Evolutionary conservation across 805 yeast species (phyloP).

Genomic region (Saturnispora gosingensis): DNA sequence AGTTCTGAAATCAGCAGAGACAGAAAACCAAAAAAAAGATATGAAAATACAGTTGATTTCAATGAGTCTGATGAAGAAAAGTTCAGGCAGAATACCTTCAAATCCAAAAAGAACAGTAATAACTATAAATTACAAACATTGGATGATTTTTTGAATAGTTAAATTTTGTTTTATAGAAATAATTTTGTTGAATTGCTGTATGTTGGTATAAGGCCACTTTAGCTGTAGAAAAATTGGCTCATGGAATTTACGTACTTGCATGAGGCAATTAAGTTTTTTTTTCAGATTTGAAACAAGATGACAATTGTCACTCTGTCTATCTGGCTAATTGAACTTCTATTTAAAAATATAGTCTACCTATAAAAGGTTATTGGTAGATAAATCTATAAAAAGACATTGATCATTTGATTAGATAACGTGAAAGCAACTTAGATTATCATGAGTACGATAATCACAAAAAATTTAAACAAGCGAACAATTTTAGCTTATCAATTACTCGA

Average conservation of each 20-base stretch:
- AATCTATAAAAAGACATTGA: background rate
- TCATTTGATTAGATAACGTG: background rate
- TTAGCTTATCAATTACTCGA: background rate
- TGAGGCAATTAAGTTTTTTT: no score
- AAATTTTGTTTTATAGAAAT: background rate
- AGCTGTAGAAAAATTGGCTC: background rate
- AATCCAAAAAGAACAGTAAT: slow-evolving; percentile 1
- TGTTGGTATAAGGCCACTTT: no score
- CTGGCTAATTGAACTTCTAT: background rate
- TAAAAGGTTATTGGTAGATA: no score
- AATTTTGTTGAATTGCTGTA: background rate
- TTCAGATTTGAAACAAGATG: background rate
- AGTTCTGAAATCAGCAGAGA: background rate
- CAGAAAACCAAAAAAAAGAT: background rate
- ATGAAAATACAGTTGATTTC: background rate
- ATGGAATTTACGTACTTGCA: no score
- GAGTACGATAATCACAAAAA: background rate
- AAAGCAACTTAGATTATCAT: background rate
- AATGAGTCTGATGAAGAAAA: background rate
- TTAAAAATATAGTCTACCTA: background rate
- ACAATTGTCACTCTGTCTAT: background rate
- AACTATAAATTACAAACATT: slow-evolving; percentile 60
- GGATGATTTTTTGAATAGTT: slow-evolving; percentile 62
- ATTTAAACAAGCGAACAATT: background rate
- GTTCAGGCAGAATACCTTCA: background rate